Evolutionary conservation across 2,329 filamentous ascomycete species (phyloP), one percentile per base, ranked within the genome.

Genomic region (Calonectria montana): DNA sequence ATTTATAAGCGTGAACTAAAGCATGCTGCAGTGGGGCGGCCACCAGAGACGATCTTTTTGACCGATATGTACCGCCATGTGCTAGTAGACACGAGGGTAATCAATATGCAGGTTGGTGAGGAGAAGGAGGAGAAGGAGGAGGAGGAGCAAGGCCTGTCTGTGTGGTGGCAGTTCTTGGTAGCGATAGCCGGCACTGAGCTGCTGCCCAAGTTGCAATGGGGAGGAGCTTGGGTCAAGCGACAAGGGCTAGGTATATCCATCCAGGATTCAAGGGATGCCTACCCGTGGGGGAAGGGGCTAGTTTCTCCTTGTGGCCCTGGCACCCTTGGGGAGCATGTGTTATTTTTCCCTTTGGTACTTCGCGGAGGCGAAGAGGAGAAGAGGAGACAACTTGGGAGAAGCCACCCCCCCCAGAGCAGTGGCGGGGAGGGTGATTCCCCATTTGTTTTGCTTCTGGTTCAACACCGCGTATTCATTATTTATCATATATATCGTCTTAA

Each of bases 21-120:
- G 21, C 61, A 27, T 35, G 8, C 57, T 39, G 59, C 12, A 31
- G 66, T 69, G 67, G 67, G 65, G 57, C 59, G n/a, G 29, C 2
- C 50, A 48, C 64, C 65, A 65, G 65, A 71, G 64, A 68, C 64
- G 65, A 64, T 68, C 41, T 59, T 65, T 35, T 45, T 67, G 65
- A 45, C 63, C 47, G 21, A 71, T 70, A 70, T 65, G 66, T 57
- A 64, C 47, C 48, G 57, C 13, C 45, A 47, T 61, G 55, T 62
- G 55, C 65, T 63, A 43, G 39, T 63, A 43, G 39, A 47, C 37
- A 47, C 37, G 39, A 65, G 65, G 66, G 55, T 53, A 70, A 61
- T 62, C 67, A 50, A 48, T 65, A 47, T 69, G 67, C 47, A 48
- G 67, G 47, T 27, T 63, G 57, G 50, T 43, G 41, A 68, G 65